Evolutionary conservation across 768 basidiomycete species (phyloP).

Genomic region (Tulasnella sp.): DNA sequence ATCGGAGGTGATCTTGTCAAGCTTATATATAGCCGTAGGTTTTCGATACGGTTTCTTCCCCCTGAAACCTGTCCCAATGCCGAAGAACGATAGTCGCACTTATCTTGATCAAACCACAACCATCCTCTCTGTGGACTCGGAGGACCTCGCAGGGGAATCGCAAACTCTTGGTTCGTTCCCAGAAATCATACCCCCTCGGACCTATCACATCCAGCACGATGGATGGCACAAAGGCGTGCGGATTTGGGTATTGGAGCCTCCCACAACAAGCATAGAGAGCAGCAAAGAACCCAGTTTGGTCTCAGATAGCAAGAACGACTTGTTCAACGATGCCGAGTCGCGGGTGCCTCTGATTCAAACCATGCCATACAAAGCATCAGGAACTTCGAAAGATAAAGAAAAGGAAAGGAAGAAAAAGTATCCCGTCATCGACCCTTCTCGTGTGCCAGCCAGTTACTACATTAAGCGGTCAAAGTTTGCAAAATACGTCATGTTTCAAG

Average conservation of each 20-base stretch:
- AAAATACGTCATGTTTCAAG: neutral
- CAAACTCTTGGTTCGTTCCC: neutral
- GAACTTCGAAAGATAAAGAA: neutral
- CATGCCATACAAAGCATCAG: neutral
- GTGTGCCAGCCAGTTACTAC: neutral
- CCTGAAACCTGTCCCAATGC: neutral
- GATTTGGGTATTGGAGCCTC: neutral
- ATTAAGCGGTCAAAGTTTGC: neutral
- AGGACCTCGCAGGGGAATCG: neutral
- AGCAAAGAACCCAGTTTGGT: neutral
- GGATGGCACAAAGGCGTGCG: neutral
- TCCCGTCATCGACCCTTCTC: neutral
- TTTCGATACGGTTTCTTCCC: neutral
- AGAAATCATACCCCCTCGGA: neutral
- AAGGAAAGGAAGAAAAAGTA: neutral
- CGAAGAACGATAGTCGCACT: neutral
- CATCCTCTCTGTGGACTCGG: neutral
- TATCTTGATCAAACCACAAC: neutral
- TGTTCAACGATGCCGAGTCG: neutral
- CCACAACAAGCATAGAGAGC: neutral
- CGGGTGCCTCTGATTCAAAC: neutral
- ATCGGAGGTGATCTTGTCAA: neutral
- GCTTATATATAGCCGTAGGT: neutral
- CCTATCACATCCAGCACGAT: neutral
- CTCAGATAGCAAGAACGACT: neutral